These are phyloP conservation scores for Aspergillus versicolor DNA, from an alignment of 2,329 filamentous ascomycete species.

Conservation along the genomic window DNA sequence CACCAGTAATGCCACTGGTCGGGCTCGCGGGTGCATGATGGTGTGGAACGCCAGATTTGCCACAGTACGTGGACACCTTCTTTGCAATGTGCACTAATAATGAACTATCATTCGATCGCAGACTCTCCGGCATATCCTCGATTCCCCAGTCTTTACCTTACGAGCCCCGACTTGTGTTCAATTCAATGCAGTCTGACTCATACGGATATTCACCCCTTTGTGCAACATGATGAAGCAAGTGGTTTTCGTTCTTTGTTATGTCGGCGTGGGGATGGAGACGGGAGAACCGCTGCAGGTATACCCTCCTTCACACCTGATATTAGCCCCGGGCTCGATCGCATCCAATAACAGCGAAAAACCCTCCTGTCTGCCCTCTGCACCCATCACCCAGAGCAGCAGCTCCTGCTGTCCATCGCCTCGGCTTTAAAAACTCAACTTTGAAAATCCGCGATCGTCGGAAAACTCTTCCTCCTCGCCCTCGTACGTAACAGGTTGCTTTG, in stretches of 20 bases:
- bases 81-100: background rate
- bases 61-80: background rate
- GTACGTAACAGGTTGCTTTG: no score
- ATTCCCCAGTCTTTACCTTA: background rate
- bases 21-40: background rate
- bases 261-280: background rate
- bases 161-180: background rate
- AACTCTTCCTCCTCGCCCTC: no score
- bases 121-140: background rate
- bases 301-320: background rate
- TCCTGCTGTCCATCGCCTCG: background rate
- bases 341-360: no score
- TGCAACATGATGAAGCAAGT: background rate
- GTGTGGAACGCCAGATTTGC: background rate
- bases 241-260: background rate
- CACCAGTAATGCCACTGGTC: no score
- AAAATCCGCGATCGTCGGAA: background rate
- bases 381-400: no score
- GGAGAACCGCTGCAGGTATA: background rate
- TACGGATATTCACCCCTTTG: background rate
- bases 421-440: background rate
- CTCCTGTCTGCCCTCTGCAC: no score
- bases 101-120: slow-evolving; percentile 1
- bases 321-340: no score
- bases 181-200: background rate